These are phyloP conservation scores for Neocallimastix lanati DNA, from an alignment of 192 early-diverging fungal genomes.

Conservation along the genomic window DNA sequence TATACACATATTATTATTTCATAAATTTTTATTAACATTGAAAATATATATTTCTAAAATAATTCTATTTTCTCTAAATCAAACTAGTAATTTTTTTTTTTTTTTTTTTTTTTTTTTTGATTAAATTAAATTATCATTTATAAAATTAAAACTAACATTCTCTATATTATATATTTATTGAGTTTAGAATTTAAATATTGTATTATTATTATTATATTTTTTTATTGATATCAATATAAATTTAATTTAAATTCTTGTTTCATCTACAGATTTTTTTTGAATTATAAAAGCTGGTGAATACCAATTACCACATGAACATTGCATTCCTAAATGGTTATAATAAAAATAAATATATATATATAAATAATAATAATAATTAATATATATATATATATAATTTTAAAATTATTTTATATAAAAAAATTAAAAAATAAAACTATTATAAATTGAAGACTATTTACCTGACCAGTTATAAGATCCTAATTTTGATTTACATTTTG, in stretches of 20 bases:
- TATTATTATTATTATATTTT: no score
- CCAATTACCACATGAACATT: slow-evolving; percentile 70
- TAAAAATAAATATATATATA: neutral
- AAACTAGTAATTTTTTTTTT: no score
- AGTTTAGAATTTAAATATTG: no score
- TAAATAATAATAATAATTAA: neutral
- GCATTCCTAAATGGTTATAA: slow-evolving; percentile 3
- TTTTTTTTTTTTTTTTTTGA: no score
- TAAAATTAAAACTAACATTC: no score
- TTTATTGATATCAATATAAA: neutral
- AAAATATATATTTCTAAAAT: no score
- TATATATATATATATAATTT: neutral
- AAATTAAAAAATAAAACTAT: neutral
- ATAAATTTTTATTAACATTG: no score
- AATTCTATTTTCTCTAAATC: no score
- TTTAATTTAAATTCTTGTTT: slow-evolving; percentile 1
- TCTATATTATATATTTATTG: no score
- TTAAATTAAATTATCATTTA: no score
- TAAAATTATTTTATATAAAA: neutral
- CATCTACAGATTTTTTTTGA: slow-evolving; percentile 56
- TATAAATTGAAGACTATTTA: neutral
- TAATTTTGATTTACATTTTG: slow-evolving; percentile 59
- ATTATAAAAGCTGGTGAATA: slow-evolving; percentile 61
- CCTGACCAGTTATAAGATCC: slow-evolving; percentile 68
- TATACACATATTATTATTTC: no score